Evolutionary conservation across 1,284 basidiomycete species (phyloP), one percentile per base, ranked within the genome.

Genomic region (Leccinum pallidistipes): DNA sequence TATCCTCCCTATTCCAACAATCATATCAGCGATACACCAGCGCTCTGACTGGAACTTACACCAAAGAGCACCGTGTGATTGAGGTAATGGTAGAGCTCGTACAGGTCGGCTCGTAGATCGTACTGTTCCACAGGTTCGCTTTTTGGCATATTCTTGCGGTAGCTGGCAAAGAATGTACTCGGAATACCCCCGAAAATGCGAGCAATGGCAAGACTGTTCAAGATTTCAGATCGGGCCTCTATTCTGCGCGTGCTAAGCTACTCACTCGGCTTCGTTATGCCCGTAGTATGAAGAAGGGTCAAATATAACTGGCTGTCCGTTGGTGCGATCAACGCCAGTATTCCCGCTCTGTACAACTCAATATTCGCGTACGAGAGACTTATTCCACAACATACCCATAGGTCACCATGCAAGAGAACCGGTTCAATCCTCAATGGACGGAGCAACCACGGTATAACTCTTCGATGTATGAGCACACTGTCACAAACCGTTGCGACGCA

Each of bases 61-160:
- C 87, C 86, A 65, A 92, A 92, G 5, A 92, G 69, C 8, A 90
- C 77, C 0, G 90, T 88, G 68, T 92, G 91, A 68, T 95, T 96
- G 64, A 95, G 78, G 71, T 95, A 93, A 75, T 96, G 94, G 67
- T 92, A 96, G 47, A 95, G 77, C 75, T 94, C 87, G 69, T 95
- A 95, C 31, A 95, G 76, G 61, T 89, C 84, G 40, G 80, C 81
- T 27, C 94, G 83, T 56, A 90, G 76, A 27, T 83, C 81, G 69
- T 94, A 92, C 69, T 94, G 82, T 5, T 83, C 81, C 2, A 78
- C 79, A 3, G 93, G 93, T 57, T 90, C 80, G 0, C 85, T 82
- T 69, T 87, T 89, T 0, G 91, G 91, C 49, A 84, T 78, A 61
- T 88, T 66, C 50, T 84, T 66, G 66, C 95, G 90, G 69, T 96